Conservation (phyloP, 78 protist species). For the Tieghemostelium lacteum region DNA sequence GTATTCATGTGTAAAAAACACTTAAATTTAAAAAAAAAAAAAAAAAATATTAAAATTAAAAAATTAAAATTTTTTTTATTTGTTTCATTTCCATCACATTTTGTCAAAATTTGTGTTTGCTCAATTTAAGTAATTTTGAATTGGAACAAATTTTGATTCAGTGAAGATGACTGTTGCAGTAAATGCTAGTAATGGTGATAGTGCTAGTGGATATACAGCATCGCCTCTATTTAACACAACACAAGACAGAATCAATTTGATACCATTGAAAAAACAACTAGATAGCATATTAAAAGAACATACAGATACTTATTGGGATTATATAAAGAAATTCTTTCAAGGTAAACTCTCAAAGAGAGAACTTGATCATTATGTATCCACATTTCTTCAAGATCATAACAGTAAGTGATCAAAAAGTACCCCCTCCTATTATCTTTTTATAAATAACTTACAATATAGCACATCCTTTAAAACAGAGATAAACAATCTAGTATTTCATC, state of each 20-base stretch:
- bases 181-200: background rate
- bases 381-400: constrained; percentile 26
- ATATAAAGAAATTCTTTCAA: constrained; percentile 6
- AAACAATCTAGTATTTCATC: constrained; percentile 17
- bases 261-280: constrained; percentile 56
- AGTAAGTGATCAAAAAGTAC: constrained; percentile 3
- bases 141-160: too few relatives aligned
- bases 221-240: constrained; percentile 13
- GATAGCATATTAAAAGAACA: constrained; percentile 23
- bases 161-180: too few relatives aligned
- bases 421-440: too few relatives aligned
- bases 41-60: too few relatives aligned
- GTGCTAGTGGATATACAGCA: background rate
- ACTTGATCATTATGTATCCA: constrained; percentile 30
- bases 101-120: too few relatives aligned
- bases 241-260: constrained; percentile 39
- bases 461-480: background rate
- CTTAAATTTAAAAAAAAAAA: too few relatives aligned
- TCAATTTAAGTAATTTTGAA: too few relatives aligned
- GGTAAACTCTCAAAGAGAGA: constrained; percentile 61
- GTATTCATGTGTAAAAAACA: too few relatives aligned
- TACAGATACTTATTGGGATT: constrained; percentile 55
- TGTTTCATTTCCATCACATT: too few relatives aligned
- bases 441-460: background rate
- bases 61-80: too few relatives aligned